Percentiles rank a stretch among this genome's conserved stretches.
Conservation (phyloP, 306 rosid species). For the Clitoria ternatea region DNA sequence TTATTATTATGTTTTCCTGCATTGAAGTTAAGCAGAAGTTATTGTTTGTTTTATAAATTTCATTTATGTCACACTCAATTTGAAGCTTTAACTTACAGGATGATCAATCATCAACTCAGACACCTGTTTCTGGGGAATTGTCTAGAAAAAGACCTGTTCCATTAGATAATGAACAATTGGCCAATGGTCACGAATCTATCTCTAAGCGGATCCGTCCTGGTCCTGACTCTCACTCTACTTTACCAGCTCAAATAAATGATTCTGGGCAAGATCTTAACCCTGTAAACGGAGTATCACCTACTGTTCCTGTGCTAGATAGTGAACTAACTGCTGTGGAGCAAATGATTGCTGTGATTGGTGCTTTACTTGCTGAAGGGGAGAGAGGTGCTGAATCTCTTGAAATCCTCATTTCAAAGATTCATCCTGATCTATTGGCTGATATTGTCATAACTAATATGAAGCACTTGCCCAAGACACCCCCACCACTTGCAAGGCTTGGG, state of each 20-base stretch:
- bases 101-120: constrained; percentile 59
- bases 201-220: constrained; percentile 65
- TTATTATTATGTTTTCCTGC: not conserved
- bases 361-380: constrained; percentile 98
- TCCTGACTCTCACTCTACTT: constrained; percentile 40
- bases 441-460: constrained; percentile 94
- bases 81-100: constrained; percentile 49
- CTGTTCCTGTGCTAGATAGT: constrained; percentile 53
- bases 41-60: not conserved
- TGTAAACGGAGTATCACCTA: constrained; percentile 55
- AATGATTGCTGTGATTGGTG: constrained; percentile 96
- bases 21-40: constrained; percentile 10
- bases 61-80: not conserved
- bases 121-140: constrained; percentile 56
- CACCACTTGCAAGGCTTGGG: constrained; percentile 65
- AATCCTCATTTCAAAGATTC: constrained; percentile 84
- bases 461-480: constrained; percentile 80
- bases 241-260: constrained; percentile 57
- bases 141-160: constrained; percentile 61
- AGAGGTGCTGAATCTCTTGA: constrained; percentile 95
- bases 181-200: constrained; percentile 60
- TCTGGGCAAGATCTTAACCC: constrained; percentile 46
- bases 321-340: constrained; percentile 86
- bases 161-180: constrained; percentile 59
- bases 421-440: constrained; percentile 96